phyloP scores from a whole-genome alignment of 495 filamentous ascomycete genomes.

The Penicillium steckii region DNA sequence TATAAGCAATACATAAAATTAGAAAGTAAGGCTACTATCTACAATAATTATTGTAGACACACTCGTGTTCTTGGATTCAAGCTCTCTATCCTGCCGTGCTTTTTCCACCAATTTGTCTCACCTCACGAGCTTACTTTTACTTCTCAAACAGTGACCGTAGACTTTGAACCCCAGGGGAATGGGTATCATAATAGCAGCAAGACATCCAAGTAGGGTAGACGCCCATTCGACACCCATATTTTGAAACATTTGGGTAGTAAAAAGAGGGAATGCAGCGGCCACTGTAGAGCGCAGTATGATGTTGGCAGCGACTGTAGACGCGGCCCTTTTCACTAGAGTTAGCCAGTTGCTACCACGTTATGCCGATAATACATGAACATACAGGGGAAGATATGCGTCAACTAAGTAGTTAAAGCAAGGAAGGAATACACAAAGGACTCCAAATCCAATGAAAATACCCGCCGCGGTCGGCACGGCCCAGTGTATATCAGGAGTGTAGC shows the following conservation, averaged over 20 bases:
- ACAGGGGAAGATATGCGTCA: constrained; percentile 63
- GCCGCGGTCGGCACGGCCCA: constrained; percentile 36
- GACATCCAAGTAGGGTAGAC: constrained; percentile 70
- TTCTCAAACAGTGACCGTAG: constrained; percentile 34
- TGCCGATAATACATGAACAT: constrained; percentile 31
- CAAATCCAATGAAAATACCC: constrained; percentile 33
- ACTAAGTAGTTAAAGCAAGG: constrained; percentile 43
- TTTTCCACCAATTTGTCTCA: no score
- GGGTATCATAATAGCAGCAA: constrained; percentile 68
- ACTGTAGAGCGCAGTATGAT: constrained; percentile 79
- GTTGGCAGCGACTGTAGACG: constrained; percentile 85
- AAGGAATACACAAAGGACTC: constrained; percentile 38
- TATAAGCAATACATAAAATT: no score
- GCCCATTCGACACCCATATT: constrained; percentile 79
- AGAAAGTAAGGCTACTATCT: no score
- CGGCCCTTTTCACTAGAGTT: constrained; percentile 50
- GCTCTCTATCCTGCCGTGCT: no score
- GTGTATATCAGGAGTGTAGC: constrained; percentile 32
- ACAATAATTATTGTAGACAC: no score
- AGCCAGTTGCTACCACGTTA: background rate
- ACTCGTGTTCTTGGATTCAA: no score
- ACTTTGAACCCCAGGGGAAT: constrained; percentile 55
- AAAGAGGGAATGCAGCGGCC: constrained; percentile 80
- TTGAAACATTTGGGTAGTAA: constrained; percentile 77
- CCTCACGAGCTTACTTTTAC: constrained; percentile 29